Evolutionary conservation across 345 rosid genomes (phyloP), one percentile per base, ranked within the genome.

Genomic region (Gossypium stocksii): DNA sequence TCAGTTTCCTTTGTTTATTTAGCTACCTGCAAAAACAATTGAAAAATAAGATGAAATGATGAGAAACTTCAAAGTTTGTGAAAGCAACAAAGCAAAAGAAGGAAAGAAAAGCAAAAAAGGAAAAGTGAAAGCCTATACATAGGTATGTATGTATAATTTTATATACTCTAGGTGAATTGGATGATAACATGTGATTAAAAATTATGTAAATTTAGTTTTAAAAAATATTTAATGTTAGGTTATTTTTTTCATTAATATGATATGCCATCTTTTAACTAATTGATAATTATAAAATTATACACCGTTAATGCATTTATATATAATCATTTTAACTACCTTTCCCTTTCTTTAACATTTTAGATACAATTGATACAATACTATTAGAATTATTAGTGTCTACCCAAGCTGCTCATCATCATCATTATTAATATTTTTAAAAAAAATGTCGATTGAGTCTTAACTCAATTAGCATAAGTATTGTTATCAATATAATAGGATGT

Each of bases 331-430:
- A 4, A 2, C 66, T 75, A 89, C 93, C 88, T 87, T 85, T 92
- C 69, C 75, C 92, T 77, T 80, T 79, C 48, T 1, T 5, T 81
- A 86, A 86, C 54, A 63, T 46, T 79, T 85, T 92, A 76, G 90
- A 80, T 20, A 89, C 59, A 87, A 86, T 89, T 71, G 94, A 87
- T 38, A 89, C 81, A 77, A 80, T 8, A 94, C 81, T 23, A 94
- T 86, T 80, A 94, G 48, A 49, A 94, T 91, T 48, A 97, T 96
- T 0, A 94, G 85, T n/a, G 98, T 90, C 87, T 90, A 91, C 93
- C 92, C 86, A 48, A 88, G 83, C 82, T 94, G 94, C 17, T 91
- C 82, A 71, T 93, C 93, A 56, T 85, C 34, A 45, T 11, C 66
- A 56, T 79, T 74, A 49, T 76, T 61, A 64, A 74, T 66, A 72